Base-by-base conservation (phyloP, 2,329 filamentous ascomycete genomes). In the Intubia oerlemansii region DNA sequence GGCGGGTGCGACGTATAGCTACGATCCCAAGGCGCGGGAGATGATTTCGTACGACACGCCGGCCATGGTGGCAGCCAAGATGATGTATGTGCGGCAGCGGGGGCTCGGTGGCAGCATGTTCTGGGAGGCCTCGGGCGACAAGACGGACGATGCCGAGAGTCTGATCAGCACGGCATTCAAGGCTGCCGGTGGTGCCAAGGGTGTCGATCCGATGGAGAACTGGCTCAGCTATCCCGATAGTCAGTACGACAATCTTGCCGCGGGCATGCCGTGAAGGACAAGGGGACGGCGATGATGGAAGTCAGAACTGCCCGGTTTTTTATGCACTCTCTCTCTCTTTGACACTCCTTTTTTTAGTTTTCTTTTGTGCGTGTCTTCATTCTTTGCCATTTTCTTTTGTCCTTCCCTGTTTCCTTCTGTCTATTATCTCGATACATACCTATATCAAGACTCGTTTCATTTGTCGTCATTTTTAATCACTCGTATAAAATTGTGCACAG, bases 31-130 rank as follows among this genome's bases (percentile, higher is more conserved):
- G 1, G 53, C 57, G 6, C 52, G 60, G 33, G 66, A 68, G 38
- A 64, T 90, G 50, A 57, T 90, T 36, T 71, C 66, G 14, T 91
- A 78, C 45, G 70, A 77, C 43, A 79, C 63, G 2, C 61, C 68
- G 0, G 51, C 54, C 17, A 62, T 72, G 40, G 57, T 69, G 17
- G 46, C 51, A 28, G 43, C 52, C 38, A 90, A 88, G 53, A 66
- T 68, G 5, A 42, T 52, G 3, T 85, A 74, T 45, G 63, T 82
- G 39, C 58, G 62, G 47, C 42, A 50, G 28, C 56, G 59, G 31
- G 60, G 66, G 0, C 56, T 88, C 1, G 78, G 71, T 4, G 80
- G 79, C 15, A 69, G 64, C 17, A 85, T 88, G 77, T 90, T 78
- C 63, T 90, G 79, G 79, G 78, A 88, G 46, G 69, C 65, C 11